Evolutionary conservation across 495 filamentous ascomycete species (phyloP), one percentile per base, ranked within the genome.

Genomic region (Niebla homalea): DNA sequence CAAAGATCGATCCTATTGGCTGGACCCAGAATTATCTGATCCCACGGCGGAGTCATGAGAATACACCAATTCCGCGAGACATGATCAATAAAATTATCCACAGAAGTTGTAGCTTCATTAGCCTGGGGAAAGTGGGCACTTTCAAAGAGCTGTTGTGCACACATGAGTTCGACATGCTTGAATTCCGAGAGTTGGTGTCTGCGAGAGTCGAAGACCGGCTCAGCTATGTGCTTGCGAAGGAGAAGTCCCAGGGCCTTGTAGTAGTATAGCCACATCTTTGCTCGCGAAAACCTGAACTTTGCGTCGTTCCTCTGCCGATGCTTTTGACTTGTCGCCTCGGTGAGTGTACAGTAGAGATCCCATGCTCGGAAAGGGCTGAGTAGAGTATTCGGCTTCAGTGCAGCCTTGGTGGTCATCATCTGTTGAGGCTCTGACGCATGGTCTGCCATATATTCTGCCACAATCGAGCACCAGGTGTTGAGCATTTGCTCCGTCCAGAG

Each of bases 41-140:
- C 74, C 84, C 87, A 92, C 19, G 71, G 72, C 15, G 78, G 72
- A 3, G 87, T 85, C 54, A 82, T 85, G 7, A 94, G 61, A 36
- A 87, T 70, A 32, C 75, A 65, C 93, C 93, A 98, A 62, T 98
- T 97, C 37, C 64, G 67, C 57, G 92, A 83, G 15, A 87, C 85
- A 44, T 79, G 70, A 51, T 85, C 78, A 5, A 85, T 78, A 77
- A 90, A 97, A 43, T 71, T 70, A 57, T 95, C 89, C 29, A 97
- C 74, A 56, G 83, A 81, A 21, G 74, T 65, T 57, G 86, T 87
- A 46, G 69, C 62, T 53, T 88, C 75, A 41, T 81, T 81, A 1
- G 92, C 93, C 57, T 76, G 82, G 5, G 92, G 92, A 58, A 97
- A 98, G 39, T 72, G 70, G 2, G 82, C 80, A 60, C 90, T 84